Evolutionary conservation across 768 basidiomycete species (phyloP).

Genomic region (Auricularia cornea): DNA sequence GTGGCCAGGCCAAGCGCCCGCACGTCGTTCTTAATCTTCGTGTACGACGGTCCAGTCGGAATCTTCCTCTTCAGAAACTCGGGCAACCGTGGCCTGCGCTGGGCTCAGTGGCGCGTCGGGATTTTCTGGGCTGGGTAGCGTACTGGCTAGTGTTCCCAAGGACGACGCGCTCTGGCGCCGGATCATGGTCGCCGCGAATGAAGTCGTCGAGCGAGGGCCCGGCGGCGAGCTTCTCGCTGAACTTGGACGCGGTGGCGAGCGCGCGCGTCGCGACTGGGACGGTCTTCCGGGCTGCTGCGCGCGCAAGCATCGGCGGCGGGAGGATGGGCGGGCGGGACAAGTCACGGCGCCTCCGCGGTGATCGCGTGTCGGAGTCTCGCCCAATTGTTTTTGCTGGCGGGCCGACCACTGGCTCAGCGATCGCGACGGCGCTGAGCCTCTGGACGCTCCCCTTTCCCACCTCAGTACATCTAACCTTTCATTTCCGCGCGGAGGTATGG

Average conservation of each 20-base stretch:
- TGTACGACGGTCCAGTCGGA: conserved; percentile 81
- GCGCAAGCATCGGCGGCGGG: not conserved
- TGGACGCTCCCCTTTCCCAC: no score
- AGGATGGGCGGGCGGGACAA: not conserved
- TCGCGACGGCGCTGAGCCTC: no score
- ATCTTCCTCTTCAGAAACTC: conserved; percentile 85
- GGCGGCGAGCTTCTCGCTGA: conserved; percentile 44
- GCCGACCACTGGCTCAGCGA: not conserved
- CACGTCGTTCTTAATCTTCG: conserved; percentile 90
- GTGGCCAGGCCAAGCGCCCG: conserved; percentile 88
- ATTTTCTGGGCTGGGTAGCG: conserved; percentile 14
- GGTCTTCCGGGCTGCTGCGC: not conserved
- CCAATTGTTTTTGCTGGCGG: not conserved
- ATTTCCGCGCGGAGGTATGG: no score
- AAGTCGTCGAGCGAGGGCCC: conserved; percentile 82
- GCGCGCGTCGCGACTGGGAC: not conserved
- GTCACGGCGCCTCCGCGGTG: not conserved
- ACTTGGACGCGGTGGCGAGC: conserved; percentile 18
- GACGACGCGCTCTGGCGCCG: conserved; percentile 45
- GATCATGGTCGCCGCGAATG: conserved; percentile 43
- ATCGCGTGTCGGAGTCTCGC: not conserved
- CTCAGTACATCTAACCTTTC: no score
- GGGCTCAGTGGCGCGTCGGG: conserved; percentile 4
- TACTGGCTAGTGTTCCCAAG: conserved; percentile 67
- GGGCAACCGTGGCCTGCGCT: conserved; percentile 70